A percentile compares a stretch with the other conserved stretches of the same genome.
Conservation (phyloP, 2,329 filamentous ascomycete genomes). For the Stemphylium beticola region DNA sequence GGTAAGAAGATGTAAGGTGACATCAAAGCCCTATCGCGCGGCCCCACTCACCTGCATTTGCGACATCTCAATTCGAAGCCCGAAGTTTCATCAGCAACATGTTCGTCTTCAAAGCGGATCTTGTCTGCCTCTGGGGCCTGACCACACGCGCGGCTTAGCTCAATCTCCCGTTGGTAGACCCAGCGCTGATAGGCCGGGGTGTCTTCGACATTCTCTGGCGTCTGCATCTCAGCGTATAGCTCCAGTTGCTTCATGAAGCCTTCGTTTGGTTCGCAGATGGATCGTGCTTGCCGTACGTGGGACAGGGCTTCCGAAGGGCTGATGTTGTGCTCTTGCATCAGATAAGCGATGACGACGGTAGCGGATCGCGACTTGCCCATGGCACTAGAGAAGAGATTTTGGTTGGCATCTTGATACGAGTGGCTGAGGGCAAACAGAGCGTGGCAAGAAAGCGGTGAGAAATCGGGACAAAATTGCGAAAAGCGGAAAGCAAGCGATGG, state of each 20-base stretch:
- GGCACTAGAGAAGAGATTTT: conserved; percentile 65
- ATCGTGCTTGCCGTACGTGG: conserved; percentile 71
- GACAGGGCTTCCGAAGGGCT: conserved; percentile 69
- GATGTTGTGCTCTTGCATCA: conserved; percentile 66
- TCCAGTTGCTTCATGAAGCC: conserved; percentile 91
- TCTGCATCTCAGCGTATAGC: conserved; percentile 87
- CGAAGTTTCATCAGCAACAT: conserved; percentile 51
- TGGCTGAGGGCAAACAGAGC: conserved; percentile 27
- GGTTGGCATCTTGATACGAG: conserved; percentile 45
- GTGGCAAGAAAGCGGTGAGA: conserved; percentile 49
- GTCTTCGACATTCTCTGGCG: conserved; percentile 70
- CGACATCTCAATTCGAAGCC: conserved; percentile 78
- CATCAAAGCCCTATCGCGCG: conserved; percentile 10
- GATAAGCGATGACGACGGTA: conserved; percentile 80
- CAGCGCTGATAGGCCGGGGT: conserved; percentile 82
- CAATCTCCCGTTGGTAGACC: conserved; percentile 70
- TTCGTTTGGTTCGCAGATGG: conserved; percentile 84
- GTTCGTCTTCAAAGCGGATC: conserved; percentile 81
- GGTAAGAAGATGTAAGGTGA: conserved; percentile 11
- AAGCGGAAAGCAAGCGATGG: conserved; percentile 24
- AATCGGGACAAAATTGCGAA: conserved; percentile 17
- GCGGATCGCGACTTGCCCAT: conserved; percentile 97
- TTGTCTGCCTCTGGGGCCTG: conserved; percentile 77
- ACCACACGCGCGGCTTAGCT: conserved; percentile 72
- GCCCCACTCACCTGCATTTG: conserved; percentile 74